Evolutionary conservation across 495 filamentous ascomycete species (phyloP).

Genomic region (Clohesyomyces aquaticus): DNA sequence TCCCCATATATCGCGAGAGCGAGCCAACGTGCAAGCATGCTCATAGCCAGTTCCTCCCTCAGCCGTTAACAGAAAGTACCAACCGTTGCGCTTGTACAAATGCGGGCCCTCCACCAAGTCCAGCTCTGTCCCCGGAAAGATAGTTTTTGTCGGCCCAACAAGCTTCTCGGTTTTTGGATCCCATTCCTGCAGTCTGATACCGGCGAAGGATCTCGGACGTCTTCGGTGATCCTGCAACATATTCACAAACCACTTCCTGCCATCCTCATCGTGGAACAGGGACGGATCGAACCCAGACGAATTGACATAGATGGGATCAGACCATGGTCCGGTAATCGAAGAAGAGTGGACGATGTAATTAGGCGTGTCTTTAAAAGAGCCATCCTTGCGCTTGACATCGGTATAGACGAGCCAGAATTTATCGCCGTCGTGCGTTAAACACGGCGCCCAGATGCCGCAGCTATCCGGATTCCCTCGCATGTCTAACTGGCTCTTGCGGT

Average conservation of each 20-base stretch:
- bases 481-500: constrained; percentile 46
- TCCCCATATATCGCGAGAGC: constrained; percentile 59
- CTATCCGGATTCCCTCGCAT: constrained; percentile 51
- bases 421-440: constrained; percentile 60
- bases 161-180: constrained; percentile 50
- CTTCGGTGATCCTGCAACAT: constrained; percentile 59
- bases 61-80: constrained; percentile 62
- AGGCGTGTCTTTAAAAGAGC: constrained; percentile 55
- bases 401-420: constrained; percentile 54
- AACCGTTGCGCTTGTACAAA: constrained; percentile 60
- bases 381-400: constrained; percentile 59
- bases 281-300: constrained; percentile 57
- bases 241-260: constrained; percentile 58
- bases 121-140: constrained; percentile 60
- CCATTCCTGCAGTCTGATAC: constrained; percentile 52
- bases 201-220: constrained; percentile 46
- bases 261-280: constrained; percentile 62
- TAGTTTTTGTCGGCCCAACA: constrained; percentile 48
- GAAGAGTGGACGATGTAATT: constrained; percentile 54
- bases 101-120: constrained; percentile 65
- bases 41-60: constrained; percentile 66
- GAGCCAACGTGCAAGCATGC: constrained; percentile 58
- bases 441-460: constrained; percentile 68
- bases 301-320: constrained; percentile 57
- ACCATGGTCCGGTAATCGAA: constrained; percentile 59